A percentile compares a stretch with the other conserved stretches of the same genome.
phyloP scores from a whole-genome alignment of 1,139 yeast genomes.

The Taiozyma sp. region DNA sequence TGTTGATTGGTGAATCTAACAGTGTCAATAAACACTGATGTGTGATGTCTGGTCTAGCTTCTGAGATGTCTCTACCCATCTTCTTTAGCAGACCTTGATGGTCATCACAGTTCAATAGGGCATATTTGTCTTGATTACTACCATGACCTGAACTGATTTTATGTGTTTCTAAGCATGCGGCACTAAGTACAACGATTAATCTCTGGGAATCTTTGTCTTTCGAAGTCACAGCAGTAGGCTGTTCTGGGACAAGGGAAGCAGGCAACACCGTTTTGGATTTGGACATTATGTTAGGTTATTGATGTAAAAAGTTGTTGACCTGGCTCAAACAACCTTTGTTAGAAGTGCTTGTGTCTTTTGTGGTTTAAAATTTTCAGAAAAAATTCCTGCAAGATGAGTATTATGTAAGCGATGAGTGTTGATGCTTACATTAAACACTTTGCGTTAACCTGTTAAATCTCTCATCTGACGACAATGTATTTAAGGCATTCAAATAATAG shows the following conservation, averaged over 20 bases:
- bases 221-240: slow-evolving; percentile 75
- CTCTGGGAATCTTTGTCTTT: slow-evolving; percentile 81
- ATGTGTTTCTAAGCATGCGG: slow-evolving; percentile 94
- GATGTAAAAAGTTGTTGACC: neutral
- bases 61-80: slow-evolving; percentile 96
- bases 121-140: slow-evolving; percentile 87
- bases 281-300: neutral
- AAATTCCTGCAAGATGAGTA: neutral
- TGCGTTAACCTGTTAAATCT: too few relatives aligned
- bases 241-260: slow-evolving; percentile 77
- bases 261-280: slow-evolving; percentile 32
- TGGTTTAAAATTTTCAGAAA: neutral
- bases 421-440: too few relatives aligned
- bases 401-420: slow-evolving; percentile 1
- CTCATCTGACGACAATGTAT: too few relatives aligned
- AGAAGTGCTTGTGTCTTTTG: neutral
- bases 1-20: slow-evolving; percentile 92
- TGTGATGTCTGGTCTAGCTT: slow-evolving; percentile 97
- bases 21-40: slow-evolving; percentile 92
- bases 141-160: slow-evolving; percentile 65
- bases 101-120: slow-evolving; percentile 92
- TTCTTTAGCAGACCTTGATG: slow-evolving; percentile 93
- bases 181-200: slow-evolving; percentile 85
- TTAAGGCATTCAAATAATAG: too few relatives aligned
- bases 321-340: neutral